Evolutionary conservation across 2,329 filamentous ascomycete genomes (phyloP).

Genomic region (Helotiales sp.): DNA sequence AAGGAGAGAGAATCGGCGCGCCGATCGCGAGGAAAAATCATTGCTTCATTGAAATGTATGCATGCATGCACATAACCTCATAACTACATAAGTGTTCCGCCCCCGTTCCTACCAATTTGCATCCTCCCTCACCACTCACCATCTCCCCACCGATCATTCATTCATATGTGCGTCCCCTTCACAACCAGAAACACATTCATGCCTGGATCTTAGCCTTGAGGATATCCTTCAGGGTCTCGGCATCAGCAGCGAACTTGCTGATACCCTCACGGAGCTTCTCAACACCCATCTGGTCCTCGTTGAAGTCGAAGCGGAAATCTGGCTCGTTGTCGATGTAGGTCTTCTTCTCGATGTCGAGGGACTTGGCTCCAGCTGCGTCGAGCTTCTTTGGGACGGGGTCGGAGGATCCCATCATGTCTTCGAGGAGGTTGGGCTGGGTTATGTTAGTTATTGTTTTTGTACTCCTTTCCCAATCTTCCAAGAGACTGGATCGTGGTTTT

Average conservation of each 20-base stretch:
- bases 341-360: constrained; percentile 84
- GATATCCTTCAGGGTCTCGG: constrained; percentile 90
- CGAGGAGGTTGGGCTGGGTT: constrained; percentile 82
- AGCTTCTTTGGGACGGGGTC: constrained; percentile 92
- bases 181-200: constrained; percentile 22
- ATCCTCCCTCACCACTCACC: too few species aligned
- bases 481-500: too few species aligned
- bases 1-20: background rate
- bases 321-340: constrained; percentile 89
- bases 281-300: constrained; percentile 99
- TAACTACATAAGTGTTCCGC: background rate
- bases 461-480: too few species aligned
- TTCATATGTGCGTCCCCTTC: background rate
- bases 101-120: background rate
- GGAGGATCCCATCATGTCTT: constrained; percentile 87
- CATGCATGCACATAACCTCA: constrained; percentile 4
- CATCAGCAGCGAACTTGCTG: constrained; percentile 98
- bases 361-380: constrained; percentile 66
- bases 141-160: background rate
- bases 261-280: constrained; percentile 99
- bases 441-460: constrained; percentile 2
- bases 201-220: constrained; percentile 79
- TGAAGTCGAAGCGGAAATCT: constrained; percentile 97
- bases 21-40: background rate
- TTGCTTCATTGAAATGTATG: constrained; percentile 13